A percentile compares a stretch with the other conserved stretches of the same genome.
Evolutionary conservation across 331 rosid genomes (phyloP).

Genomic region (Cydonia oblonga): DNA sequence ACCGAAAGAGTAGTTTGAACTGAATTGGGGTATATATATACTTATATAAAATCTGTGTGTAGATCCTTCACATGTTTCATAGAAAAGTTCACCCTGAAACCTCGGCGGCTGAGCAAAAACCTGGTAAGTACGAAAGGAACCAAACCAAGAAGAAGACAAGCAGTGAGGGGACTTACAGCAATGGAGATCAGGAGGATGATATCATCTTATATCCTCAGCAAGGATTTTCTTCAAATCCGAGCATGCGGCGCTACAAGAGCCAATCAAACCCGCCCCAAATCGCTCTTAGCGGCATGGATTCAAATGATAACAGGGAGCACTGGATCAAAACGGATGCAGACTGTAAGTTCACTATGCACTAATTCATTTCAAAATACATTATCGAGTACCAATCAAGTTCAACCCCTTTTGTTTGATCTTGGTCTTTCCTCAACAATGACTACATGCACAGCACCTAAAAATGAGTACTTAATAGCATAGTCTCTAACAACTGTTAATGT

Average conservation of each 20-base stretch:
- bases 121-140: conserved; percentile 34
- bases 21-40: not conserved
- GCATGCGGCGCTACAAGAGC: conserved; percentile 29
- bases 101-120: conserved; percentile 32
- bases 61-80: conserved; percentile 89
- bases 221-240: conserved; percentile 32
- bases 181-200: conserved; percentile 51
- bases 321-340: conserved; percentile 98
- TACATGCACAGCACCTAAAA: not conserved
- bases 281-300: conserved; percentile 33
- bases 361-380: not conserved
- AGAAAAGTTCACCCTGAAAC: conserved; percentile 90
- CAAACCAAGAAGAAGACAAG: conserved; percentile 50
- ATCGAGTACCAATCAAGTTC: not conserved
- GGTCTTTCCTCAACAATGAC: not conserved
- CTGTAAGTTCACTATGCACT: conserved; percentile 48
- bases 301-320: conserved; percentile 59
- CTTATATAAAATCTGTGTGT: not conserved
- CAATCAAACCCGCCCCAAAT: conserved; percentile 39
- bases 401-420: not conserved
- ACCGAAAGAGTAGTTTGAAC: not conserved
- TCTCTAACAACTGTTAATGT: not conserved
- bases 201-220: conserved; percentile 32
- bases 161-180: conserved; percentile 27
- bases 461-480: not conserved